These are phyloP conservation scores for Gentiana straminea DNA, from an alignment of 257 asterid species.

Conservation along the genomic window DNA sequence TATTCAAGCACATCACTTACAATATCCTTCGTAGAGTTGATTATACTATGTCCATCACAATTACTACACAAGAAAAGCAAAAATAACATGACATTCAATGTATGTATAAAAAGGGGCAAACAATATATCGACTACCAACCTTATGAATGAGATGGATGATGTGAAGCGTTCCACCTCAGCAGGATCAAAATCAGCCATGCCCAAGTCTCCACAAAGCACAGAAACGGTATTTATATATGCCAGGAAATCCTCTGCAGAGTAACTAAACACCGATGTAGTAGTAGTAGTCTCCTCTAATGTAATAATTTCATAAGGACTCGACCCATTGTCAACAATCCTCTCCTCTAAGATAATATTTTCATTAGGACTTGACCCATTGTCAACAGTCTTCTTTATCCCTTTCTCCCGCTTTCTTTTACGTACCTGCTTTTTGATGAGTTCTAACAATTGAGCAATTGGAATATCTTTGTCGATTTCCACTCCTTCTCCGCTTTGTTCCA, in stretches of 20 bases:
- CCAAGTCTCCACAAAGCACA: constrained; percentile 39
- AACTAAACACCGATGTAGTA: constrained; percentile 44
- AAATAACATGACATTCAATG: too few species aligned
- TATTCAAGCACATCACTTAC: too few species aligned
- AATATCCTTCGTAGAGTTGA: too few species aligned
- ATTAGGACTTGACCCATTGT: not conserved
- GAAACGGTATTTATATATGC: constrained; percentile 37
- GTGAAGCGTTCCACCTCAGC: constrained; percentile 45
- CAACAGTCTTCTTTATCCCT: not conserved
- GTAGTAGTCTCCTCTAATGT: constrained; percentile 15
- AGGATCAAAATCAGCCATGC: constrained; percentile 19
- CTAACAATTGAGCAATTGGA: not conserved
- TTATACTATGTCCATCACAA: not conserved
- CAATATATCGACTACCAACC: constrained; percentile 22
- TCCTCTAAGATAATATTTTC: constrained; percentile 17
- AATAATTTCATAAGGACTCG: constrained; percentile 2
- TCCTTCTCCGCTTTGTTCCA: constrained; percentile 2
- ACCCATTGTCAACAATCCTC: constrained; percentile 6
- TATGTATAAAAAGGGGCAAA: not conserved
- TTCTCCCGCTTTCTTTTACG: constrained; percentile 1
- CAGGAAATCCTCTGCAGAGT: constrained; percentile 73
- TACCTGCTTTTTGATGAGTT: constrained; percentile 6
- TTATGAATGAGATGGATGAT: constrained; percentile 55
- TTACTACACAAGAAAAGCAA: not conserved
- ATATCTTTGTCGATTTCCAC: constrained; percentile 4